These are phyloP conservation scores for Triticum timopheevii DNA, from an alignment of 176 grass and related monocot species.

Conservation along the genomic window DNA sequence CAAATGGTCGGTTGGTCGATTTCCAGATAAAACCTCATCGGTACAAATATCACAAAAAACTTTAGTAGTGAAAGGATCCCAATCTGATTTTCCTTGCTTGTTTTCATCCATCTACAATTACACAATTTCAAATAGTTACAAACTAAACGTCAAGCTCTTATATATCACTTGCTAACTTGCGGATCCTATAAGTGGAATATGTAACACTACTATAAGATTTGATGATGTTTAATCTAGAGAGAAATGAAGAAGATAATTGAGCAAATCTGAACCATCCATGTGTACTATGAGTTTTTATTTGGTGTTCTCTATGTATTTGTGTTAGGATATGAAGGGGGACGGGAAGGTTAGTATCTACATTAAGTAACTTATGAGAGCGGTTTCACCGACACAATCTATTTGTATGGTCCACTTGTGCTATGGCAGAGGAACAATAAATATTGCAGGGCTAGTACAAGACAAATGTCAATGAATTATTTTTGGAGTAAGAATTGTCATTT, in stretches of 20 bases:
- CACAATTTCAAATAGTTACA: background rate
- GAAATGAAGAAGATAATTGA: background rate
- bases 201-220: background rate
- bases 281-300: background rate
- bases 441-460: background rate
- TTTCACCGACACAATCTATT: background rate
- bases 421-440: background rate
- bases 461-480: too few species aligned
- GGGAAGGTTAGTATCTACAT: background rate
- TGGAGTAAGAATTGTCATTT: background rate
- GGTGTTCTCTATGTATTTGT: background rate
- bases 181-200: background rate
- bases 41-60: constrained; percentile 4
- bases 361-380: background rate
- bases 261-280: background rate
- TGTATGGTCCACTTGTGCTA: background rate
- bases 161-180: background rate
- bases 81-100: background rate
- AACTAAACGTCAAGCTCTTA: background rate
- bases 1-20: background rate
- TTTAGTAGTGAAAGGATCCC: background rate
- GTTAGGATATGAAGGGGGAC: background rate
- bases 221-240: background rate
- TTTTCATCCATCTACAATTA: constrained; percentile 19
- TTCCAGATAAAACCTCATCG: constrained; percentile 1